Evolutionary conservation across 2,329 filamentous ascomycete species (phyloP), one percentile per base, ranked within the genome.

Genomic region (Ceratocystis smalleyi): DNA sequence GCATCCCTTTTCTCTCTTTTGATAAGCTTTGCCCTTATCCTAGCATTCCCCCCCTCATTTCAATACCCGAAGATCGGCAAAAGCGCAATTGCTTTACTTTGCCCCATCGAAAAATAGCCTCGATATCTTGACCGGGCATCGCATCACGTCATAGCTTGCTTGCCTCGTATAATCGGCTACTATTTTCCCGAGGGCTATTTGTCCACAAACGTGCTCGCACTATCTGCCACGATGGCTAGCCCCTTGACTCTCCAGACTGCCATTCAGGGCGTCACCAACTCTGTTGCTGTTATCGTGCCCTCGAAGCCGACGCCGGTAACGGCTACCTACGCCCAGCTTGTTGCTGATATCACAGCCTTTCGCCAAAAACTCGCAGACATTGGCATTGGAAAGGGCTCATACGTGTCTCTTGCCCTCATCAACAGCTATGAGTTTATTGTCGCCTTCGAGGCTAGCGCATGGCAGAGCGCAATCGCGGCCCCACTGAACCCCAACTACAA

Each of bases 341-440:
- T 81, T 63, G 73, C 79, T 67, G 85, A 91, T 71, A 81, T 90
- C 64, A 74, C 78, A 54, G 76, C 80, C 17, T 92, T 94, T 77
- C 89, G 94, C 77, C 78, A 79, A 72, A 88, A 89, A 75, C 83
- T 95, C 68, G 89, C 89, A 27, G 79, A 80, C 59, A 79, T 92
- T 64, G 89, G 89, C 68, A 83, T 95, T 68, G 78, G 80, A 65
- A 79, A 81, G 54, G 80, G 81, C 68, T 82, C 85, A 15, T 85
- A 88, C 59, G 88, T 95, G 62, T 94, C 89, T 59, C 91, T 95
- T 72, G 87, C 89, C 32, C 81, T 91, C 19, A 82, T 87, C 66
- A 95, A 95, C 77, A 90, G 86, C 63, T 91, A 90, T 75, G 88
- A 91, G 74, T 94, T 95, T 75, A 88, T 95, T 72, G 84, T 94